Conservation (phyloP, 306 rosid genomes). For the Corylus americana region DNA sequence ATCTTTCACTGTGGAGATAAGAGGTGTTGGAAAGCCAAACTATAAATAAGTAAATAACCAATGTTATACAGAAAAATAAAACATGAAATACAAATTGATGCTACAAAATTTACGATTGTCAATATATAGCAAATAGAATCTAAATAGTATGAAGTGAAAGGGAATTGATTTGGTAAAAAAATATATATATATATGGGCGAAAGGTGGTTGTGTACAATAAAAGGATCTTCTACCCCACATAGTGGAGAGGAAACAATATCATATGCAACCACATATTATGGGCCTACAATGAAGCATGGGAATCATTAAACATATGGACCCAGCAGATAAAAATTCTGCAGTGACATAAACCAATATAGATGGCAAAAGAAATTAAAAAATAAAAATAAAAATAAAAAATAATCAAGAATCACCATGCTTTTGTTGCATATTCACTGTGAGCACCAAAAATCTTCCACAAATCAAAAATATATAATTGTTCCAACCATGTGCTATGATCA, state of each 20-base stretch:
- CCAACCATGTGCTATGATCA: neutral
- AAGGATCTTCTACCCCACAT: slow-evolving; percentile 47
- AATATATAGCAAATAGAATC: neutral
- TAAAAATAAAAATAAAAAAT: neutral
- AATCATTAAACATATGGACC: slow-evolving; percentile 56
- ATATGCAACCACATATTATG: slow-evolving; percentile 53
- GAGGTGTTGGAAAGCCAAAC: neutral
- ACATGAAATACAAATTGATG: slow-evolving; percentile 4
- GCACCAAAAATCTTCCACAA: slow-evolving; percentile 5
- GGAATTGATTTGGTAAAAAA: slow-evolving; percentile 16
- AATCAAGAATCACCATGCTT: neutral
- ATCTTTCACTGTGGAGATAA: neutral
- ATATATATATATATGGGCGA: slow-evolving; percentile 12
- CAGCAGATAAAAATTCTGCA: slow-evolving; percentile 45
- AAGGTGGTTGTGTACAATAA: slow-evolving; percentile 33
- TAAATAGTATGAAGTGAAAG: neutral
- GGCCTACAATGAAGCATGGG: slow-evolving; percentile 59
- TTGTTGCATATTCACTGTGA: slow-evolving; percentile 4
- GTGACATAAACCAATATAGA: slow-evolving; percentile 41
- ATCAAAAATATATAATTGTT: neutral
- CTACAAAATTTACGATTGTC: neutral
- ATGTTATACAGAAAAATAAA: neutral
- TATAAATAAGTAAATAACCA: neutral
- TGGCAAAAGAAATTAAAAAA: slow-evolving; percentile 15
- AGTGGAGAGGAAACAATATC: slow-evolving; percentile 40